Evolutionary conservation across 495 filamentous ascomycete genomes (phyloP), one percentile per base, ranked within the genome.

Genomic region (Aspergillus steynii): DNA sequence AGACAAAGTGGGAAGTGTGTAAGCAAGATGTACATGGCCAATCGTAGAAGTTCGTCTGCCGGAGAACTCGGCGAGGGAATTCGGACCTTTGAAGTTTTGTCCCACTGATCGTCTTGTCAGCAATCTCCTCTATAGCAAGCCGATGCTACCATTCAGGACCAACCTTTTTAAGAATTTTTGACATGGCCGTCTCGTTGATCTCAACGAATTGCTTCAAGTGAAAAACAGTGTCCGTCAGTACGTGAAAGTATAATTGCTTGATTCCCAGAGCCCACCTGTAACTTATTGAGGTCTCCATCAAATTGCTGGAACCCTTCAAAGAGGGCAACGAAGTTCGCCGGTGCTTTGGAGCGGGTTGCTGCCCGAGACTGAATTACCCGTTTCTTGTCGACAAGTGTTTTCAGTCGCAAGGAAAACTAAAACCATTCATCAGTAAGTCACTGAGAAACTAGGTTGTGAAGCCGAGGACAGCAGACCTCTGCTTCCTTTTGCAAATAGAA

Each of bases 401-500:
- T 90, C 45, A 99, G 84, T 6, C 95, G 90, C 29, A 97, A 81
- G 71, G 96, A 93, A 66, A 98, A 90, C 95, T 99, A 69, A 34
- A 48, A 14, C 26, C 4, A 4, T 53, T 25, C 20, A 64, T 70
- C 49, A 61, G 59, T n/a, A n/a, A 9, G 25, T 37, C 4, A 0
- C 28, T 15, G 49, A 12, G 47, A 56, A 10, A 63, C 14, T 45
- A 15, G 37, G 29, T 10, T 51, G 2, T 45, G 27, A 27, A 29
- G 27, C 48, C 12, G 46, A 34, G 32, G 31, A 58, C 5, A 45
- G 77, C 84, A 54, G 74, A 96, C 94, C 86, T 99, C 95, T 31
- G 92, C 94, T 76, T 99, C 96, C 70, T 99, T 99, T 75, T 97
- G 94, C 20, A 97, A 77, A 71, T 99, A 99, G 74, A 97, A 98